phyloP scores from a whole-genome alignment of 2,329 filamentous ascomycete species.

The Sclerotiophoma versabilis region DNA sequence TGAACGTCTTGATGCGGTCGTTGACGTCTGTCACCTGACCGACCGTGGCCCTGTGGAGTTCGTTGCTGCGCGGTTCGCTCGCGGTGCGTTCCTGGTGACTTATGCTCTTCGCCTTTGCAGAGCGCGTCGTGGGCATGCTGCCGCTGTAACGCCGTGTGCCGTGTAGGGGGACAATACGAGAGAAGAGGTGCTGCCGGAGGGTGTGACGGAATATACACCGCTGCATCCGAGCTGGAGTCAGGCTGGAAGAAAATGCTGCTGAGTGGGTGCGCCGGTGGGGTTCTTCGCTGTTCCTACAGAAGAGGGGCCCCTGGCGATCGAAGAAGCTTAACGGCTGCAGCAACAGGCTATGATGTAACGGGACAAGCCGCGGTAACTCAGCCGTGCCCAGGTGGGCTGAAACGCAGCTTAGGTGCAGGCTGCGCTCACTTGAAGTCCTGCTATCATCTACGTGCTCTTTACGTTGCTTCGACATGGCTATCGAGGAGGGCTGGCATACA shows the following conservation, averaged over 20 bases:
- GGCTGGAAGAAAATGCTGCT: constrained; percentile 24
- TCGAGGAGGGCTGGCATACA: constrained; percentile 60
- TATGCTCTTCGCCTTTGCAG: constrained; percentile 37
- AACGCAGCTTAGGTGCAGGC: background rate
- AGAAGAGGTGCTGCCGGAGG: constrained; percentile 19
- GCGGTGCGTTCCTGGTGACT: constrained; percentile 76
- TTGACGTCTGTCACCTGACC: constrained; percentile 70
- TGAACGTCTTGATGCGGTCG: constrained; percentile 70
- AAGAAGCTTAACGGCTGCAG: constrained; percentile 12
- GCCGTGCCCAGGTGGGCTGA: background rate
- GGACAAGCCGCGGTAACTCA: constrained; percentile 8
- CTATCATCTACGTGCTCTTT: background rate
- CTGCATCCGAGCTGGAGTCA: constrained; percentile 20
- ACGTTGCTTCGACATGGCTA: constrained; percentile 40
- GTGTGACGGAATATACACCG: constrained; percentile 25
- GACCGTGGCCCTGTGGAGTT: constrained; percentile 69
- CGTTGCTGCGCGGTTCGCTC: constrained; percentile 72
- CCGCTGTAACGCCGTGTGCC: constrained; percentile 28
- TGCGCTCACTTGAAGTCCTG: background rate
- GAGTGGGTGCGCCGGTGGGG: constrained; percentile 28
- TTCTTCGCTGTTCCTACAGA: constrained; percentile 6
- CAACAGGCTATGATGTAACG: constrained; percentile 15
- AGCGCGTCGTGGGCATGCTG: constrained; percentile 43
- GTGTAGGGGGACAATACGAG: constrained; percentile 21
- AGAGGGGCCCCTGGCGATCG: constrained; percentile 13